These are phyloP conservation scores for Tylopilus subfusipes DNA, from an alignment of 768 basidiomycete genomes.

Conservation along the genomic window DNA sequence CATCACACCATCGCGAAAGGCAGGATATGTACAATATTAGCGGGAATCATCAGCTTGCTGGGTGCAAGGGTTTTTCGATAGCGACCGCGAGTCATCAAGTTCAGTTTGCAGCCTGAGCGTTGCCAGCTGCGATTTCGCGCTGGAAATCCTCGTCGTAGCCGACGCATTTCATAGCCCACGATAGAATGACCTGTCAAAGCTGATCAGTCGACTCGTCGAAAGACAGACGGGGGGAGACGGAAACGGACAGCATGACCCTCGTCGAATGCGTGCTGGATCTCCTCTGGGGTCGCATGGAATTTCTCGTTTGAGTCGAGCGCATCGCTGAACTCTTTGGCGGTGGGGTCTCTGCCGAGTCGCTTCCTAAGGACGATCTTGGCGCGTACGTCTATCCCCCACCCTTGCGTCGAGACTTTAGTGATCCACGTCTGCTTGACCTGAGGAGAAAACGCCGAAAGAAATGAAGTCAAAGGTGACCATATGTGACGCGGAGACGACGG, in stretches of 20 bases:
- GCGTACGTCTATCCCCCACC: constrained; percentile 11
- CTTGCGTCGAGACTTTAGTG: constrained; percentile 10
- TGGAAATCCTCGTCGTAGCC: constrained; percentile 24
- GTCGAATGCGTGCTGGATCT: constrained; percentile 16
- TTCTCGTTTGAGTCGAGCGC: constrained; percentile 5
- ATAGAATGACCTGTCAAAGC: constrained; percentile 11
- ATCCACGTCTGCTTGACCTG: constrained; percentile 22
- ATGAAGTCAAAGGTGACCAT: no score
- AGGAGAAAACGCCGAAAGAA: not conserved
- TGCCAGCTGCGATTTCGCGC: constrained; percentile 14
- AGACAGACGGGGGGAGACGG: not conserved
- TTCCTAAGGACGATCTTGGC: constrained; percentile 18
- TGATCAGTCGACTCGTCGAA: not conserved
- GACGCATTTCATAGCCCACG: constrained; percentile 18
- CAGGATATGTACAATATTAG: not conserved
- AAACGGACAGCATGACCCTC: constrained; percentile 10
- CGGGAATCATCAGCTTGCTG: not conserved
- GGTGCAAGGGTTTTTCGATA: no score
- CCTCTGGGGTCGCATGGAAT: constrained; percentile 11
- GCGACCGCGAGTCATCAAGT: not conserved
- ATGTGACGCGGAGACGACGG: no score
- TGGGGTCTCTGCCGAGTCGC: constrained; percentile 14
- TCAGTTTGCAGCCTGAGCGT: not conserved
- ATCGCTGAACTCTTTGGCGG: not conserved
- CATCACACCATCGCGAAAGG: not conserved